Base-by-base conservation (phyloP, 495 filamentous ascomycete species). In the Sphaerosporella brunnea region DNA sequence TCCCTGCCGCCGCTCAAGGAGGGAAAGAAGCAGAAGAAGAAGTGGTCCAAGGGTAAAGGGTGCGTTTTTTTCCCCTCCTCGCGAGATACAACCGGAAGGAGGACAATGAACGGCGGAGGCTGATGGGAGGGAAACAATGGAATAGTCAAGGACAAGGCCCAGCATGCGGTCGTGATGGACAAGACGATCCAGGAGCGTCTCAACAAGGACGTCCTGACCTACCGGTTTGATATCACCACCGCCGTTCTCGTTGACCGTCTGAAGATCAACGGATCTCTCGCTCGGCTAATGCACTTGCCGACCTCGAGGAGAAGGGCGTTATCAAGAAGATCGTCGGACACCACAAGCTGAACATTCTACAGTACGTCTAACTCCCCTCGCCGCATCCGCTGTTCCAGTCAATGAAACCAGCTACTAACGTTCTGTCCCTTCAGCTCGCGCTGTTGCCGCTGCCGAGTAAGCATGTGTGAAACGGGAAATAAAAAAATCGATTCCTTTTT, bases 11-110 rank as follows among this genome's bases (percentile, higher is more conserved):
- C 67, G 69, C 82, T 68, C 66, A 73, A 58, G 84, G 83, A 65
- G n/a, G 84, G 80, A 66, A 93, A 92, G 79, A 93, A 93, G 74
- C 83, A 88, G 67, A 93, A 94, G 84, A 96, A 96, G 84, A 93
- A 95, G 88, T 95, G 88, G 88, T 94, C 87, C 60, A 97, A 95
- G 84, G 92, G 85, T n/a, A 70, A 94, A 94, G 78, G 82, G 82
- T 86, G n/a, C n/a, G n/a, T n/a, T n/a, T n/a, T n/a, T n/a, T n/a
- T n/a, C n/a, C n/a, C n/a, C n/a, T n/a, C n/a, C n/a, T n/a, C n/a
- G n/a, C n/a, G n/a, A n/a, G n/a, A n/a, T n/a, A n/a, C n/a, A n/a
- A n/a, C n/a, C n/a, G n/a, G n/a, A n/a, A n/a, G n/a, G n/a, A n/a
- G n/a, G n/a, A n/a, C n/a, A n/a, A n/a, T n/a, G n/a, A n/a, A n/a